Conservation (phyloP, 2,329 filamentous ascomycete species). For the Lasiodiplodia sp. region DNA sequence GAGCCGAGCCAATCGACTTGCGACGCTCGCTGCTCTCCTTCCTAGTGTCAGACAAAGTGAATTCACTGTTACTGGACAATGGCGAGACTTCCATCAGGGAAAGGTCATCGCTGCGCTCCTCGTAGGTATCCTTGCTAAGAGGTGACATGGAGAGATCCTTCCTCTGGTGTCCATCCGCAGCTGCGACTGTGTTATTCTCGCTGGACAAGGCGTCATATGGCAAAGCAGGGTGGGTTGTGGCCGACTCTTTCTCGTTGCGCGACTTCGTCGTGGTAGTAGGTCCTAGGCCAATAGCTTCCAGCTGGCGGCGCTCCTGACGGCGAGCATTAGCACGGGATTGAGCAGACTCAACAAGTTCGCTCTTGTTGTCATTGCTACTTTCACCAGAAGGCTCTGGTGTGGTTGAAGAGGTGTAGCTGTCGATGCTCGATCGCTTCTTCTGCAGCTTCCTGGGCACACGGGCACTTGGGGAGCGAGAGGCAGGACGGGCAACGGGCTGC, state of each 20-base stretch:
- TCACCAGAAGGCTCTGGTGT: not conserved
- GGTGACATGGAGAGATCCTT: not conserved
- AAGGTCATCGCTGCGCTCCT: not conserved
- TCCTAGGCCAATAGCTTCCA: not conserved
- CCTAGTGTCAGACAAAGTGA: not conserved
- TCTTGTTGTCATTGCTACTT: not conserved
- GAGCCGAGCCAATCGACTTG: not conserved
- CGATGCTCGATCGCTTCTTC: constrained; percentile 5
- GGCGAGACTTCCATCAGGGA: not conserved
- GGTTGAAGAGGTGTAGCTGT: not conserved
- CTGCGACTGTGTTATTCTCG: not conserved
- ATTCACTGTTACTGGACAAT: not conserved
- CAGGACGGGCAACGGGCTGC: not conserved
- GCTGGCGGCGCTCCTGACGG: constrained; percentile 9
- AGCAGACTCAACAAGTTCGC: not conserved
- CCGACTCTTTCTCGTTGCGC: not conserved
- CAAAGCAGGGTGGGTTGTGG: too few species aligned
- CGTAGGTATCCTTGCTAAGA: not conserved
- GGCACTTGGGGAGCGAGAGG: not conserved
- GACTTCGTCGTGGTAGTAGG: not conserved
- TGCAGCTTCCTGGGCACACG: constrained; percentile 9
- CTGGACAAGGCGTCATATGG: too few species aligned
- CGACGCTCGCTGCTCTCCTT: not conserved
- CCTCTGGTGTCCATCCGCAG: not conserved
- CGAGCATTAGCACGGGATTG: not conserved